Percentiles rank a stretch among this genome's conserved stretches.
phyloP scores from a whole-genome alignment of 108 stramenopile species.

The Cyclotella sp. region DNA sequence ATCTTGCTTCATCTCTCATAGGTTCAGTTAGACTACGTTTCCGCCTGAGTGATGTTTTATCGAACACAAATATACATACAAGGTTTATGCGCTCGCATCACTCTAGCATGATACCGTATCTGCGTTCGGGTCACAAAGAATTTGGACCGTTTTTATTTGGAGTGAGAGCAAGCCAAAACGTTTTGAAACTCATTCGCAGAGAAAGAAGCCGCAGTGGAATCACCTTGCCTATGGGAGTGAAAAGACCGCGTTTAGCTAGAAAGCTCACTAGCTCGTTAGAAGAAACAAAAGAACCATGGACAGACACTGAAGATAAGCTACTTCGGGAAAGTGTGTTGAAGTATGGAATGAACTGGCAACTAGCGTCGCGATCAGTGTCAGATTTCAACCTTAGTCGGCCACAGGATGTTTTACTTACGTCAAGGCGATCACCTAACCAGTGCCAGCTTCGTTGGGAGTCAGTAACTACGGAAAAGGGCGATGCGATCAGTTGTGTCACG shows the following conservation, averaged over 20 bases:
- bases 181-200: not conserved
- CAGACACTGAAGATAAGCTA: conserved; percentile 52
- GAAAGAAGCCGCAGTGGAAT: conserved; percentile 51
- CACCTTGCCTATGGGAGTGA: conserved; percentile 77
- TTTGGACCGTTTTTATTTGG: conserved; percentile 18
- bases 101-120: not conserved
- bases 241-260: conserved; percentile 40
- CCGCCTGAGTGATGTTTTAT: conserved; percentile 36
- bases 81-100: not conserved
- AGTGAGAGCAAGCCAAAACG: not conserved
- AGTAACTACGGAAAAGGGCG: conserved; percentile 8
- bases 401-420: not conserved
- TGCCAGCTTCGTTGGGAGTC: conserved; percentile 74
- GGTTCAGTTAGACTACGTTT: conserved; percentile 22
- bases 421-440: conserved; percentile 52
- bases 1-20: conserved; percentile 27
- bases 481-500: not conserved
- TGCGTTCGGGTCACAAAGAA: not conserved
- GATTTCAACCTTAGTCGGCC: conserved; percentile 22
- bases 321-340: conserved; percentile 51
- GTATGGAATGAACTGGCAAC: conserved; percentile 75
- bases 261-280: conserved; percentile 21
- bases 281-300: conserved; percentile 55
- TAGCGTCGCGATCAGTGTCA: conserved; percentile 58
- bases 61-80: not conserved